A percentile compares a stretch with the other conserved stretches of the same genome.
These are phyloP conservation scores for Marasmius sp. DNA, from an alignment of 1,284 basidiomycete genomes.

Conservation along the genomic window DNA sequence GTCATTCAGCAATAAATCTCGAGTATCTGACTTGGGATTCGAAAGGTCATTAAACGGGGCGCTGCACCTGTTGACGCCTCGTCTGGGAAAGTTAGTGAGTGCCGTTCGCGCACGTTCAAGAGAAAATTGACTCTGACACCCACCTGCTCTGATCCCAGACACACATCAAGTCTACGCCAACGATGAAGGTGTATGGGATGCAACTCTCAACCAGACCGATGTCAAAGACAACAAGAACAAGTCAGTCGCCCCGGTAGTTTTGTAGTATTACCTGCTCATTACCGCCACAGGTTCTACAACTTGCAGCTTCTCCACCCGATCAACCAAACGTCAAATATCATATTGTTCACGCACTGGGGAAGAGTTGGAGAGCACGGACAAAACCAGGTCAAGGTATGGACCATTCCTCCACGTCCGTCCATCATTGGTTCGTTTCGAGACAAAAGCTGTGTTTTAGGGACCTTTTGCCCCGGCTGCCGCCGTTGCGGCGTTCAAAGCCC, in stretches of 20 bases:
- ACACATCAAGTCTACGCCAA: constrained; percentile 58
- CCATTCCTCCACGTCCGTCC: not conserved
- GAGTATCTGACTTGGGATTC: not conserved
- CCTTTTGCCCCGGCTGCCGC: constrained; percentile 34
- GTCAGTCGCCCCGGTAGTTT: constrained; percentile 27
- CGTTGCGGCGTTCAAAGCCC: constrained; percentile 57
- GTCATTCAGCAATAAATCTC: constrained; percentile 4
- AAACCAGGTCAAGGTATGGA: constrained; percentile 46
- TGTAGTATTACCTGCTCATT: constrained; percentile 2
- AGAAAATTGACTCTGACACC: not conserved
- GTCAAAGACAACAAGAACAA: constrained; percentile 64
- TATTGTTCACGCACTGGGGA: constrained; percentile 60
- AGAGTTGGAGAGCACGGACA: constrained; percentile 59
- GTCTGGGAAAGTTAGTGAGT: constrained; percentile 51
- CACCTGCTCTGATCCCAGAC: constrained; percentile 26
- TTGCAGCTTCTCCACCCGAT: constrained; percentile 60
- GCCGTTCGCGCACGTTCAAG: not conserved
- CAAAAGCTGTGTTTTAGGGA: constrained; percentile 24
- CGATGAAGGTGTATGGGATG: constrained; percentile 56
- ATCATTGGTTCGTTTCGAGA: not conserved
- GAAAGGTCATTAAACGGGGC: constrained; percentile 50
- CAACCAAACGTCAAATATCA: constrained; percentile 34
- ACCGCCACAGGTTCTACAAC: constrained; percentile 52
- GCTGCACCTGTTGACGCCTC: constrained; percentile 58
- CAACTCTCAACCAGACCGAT: constrained; percentile 71